phyloP scores from a whole-genome alignment of 345 rosid genomes.

The Moricandia arvensis region DNA sequence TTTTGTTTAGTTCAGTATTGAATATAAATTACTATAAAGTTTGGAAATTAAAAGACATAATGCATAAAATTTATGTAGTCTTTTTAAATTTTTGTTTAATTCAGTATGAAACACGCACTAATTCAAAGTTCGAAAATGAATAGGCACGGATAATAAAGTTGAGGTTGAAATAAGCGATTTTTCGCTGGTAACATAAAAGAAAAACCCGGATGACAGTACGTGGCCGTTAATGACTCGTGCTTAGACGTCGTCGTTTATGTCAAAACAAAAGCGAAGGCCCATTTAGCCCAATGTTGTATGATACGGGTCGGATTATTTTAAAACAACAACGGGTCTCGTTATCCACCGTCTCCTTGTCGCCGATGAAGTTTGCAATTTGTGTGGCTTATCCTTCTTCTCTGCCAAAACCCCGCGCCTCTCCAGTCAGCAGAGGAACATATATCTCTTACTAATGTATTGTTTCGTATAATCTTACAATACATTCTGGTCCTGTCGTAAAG shows the following conservation, averaged over 20 bases:
- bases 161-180: too few relatives aligned
- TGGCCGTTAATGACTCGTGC: conserved; percentile 2
- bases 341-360: conserved; percentile 32
- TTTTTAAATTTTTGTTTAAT: too few relatives aligned
- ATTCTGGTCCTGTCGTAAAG: background rate
- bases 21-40: too few relatives aligned
- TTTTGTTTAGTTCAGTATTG: too few relatives aligned
- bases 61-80: too few relatives aligned
- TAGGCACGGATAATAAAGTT: too few relatives aligned
- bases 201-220: background rate
- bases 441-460: background rate
- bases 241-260: background rate
- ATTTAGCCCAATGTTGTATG: background rate
- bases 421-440: background rate
- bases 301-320: background rate
- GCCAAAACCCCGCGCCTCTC: conserved; percentile 24
- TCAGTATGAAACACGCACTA: too few relatives aligned
- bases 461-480: conserved; percentile 14
- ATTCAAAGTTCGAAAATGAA: too few relatives aligned
- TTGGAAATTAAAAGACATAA: too few relatives aligned
- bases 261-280: background rate
- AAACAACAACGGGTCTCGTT: conserved; percentile 14
- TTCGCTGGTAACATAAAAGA: background rate
- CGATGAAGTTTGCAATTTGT: conserved; percentile 23
- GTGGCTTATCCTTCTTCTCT: conserved; percentile 37